phyloP scores from a whole-genome alignment of 257 asterid genomes.

The Primulina tabacum region DNA sequence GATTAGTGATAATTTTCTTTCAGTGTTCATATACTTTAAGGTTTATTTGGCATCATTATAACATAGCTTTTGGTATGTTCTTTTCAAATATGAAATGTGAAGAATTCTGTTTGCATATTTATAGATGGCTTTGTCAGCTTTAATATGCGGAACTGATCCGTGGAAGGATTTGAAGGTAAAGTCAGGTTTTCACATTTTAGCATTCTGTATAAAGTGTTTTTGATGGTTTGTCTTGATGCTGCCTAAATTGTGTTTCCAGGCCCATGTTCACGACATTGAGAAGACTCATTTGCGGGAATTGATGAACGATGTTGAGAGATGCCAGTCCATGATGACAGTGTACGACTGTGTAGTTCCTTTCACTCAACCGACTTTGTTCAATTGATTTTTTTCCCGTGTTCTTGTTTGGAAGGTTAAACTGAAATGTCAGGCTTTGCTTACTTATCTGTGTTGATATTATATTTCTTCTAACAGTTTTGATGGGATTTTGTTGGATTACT shows the following conservation, averaged over 20 bases:
- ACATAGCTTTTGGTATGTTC: background rate
- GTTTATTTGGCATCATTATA: background rate
- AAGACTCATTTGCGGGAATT: conserved; percentile 83
- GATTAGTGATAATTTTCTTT: too few relatives aligned
- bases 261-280: conserved; percentile 75
- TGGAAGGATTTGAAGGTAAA: conserved; percentile 88
- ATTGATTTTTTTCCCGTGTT: background rate
- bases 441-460: conserved; percentile 4
- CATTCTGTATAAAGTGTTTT: background rate
- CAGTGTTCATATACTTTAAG: background rate
- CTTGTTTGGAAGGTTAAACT: conserved; percentile 10
- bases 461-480: conserved; percentile 52
- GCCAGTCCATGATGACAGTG: conserved; percentile 75
- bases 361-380: background rate
- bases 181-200: background rate
- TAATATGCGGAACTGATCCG: conserved; percentile 60
- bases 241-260: conserved; percentile 45
- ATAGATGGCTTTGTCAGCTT: conserved; percentile 71
- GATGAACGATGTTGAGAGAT: conserved; percentile 68
- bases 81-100: conserved; percentile 14
- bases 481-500: conserved; percentile 74
- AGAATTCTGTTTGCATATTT: conserved; percentile 23
- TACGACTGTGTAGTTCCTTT: conserved; percentile 31
- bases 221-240: conserved; percentile 20
- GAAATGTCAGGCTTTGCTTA: conserved; percentile 16